Conservation (phyloP, 306 rosid species). For the Cicer yamashitae region DNA sequence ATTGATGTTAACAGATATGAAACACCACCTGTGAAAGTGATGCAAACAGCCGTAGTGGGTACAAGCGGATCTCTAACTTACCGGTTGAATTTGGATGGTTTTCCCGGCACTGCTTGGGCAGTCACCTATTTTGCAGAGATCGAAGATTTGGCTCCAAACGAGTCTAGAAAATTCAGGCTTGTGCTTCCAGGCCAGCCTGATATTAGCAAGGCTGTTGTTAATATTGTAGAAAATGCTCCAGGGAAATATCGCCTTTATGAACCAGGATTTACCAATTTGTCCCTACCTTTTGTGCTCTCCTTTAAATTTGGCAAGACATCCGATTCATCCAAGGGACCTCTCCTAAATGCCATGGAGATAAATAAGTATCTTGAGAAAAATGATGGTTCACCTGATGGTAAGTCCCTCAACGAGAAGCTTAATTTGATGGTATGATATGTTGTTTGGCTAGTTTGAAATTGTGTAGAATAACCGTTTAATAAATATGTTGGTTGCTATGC, state of each 20-base stretch:
- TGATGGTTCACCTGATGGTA: conserved; percentile 83
- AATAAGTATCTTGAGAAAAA: conserved; percentile 80
- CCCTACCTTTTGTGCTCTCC: conserved; percentile 82
- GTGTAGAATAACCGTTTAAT: conserved; percentile 8
- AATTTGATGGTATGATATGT: conserved; percentile 24
- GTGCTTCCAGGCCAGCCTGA: conserved; percentile 80
- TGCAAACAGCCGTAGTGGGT: conserved; percentile 98
- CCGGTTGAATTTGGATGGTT: conserved; percentile 87
- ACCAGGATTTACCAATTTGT: conserved; percentile 78
- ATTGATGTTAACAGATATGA: conserved; percentile 70
- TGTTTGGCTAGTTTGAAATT: conserved; percentile 33
- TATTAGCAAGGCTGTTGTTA: conserved; percentile 81
- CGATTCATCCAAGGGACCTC: conserved; percentile 88
- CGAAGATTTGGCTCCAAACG: conserved; percentile 73
- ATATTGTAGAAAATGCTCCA: conserved; percentile 90
- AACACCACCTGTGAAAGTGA: conserved; percentile 82
- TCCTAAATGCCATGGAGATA: conserved; percentile 93
- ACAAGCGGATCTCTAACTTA: conserved; percentile 85
- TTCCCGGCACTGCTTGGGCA: conserved; percentile 94
- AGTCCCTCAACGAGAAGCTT: conserved; percentile 41
- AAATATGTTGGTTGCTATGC: neutral
- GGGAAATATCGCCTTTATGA: conserved; percentile 92
- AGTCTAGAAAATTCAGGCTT: conserved; percentile 89
- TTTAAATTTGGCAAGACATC: conserved; percentile 80
- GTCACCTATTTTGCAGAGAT: conserved; percentile 88